Evolutionary conservation across 2,329 filamentous ascomycete genomes (phyloP), one percentile per base, ranked within the genome.

Genomic region (Aspergillus thermomutatus): DNA sequence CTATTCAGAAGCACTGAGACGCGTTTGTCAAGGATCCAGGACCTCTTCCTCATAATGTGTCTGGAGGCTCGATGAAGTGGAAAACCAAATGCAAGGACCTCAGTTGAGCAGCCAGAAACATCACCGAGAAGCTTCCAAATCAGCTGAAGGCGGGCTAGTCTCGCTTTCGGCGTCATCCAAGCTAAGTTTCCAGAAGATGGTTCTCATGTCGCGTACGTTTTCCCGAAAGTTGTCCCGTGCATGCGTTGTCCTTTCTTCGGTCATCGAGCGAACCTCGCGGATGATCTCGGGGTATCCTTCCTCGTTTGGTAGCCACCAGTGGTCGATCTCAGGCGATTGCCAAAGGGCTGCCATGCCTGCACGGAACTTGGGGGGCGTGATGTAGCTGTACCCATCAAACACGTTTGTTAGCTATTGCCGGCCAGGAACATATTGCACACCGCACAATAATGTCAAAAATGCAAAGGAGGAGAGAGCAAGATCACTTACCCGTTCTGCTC

Each of bases 221-320:
- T 90, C 86, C 6, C 78, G 77, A 51, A 78, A 73, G 57, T 79
- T 71, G 61, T 83, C 78, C 53, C 75, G 76, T 1, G 80, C 78
- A 41, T 75, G 83, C 21, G 79, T 84, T 7, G 83, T 89, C 49
- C 91, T 84, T 62, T 94, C 90, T 64, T 90, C 87, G 27, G 92
- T 90, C 74, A 96, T 92, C 45, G 85, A 83, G 21, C 92, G 88
- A 59, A 96, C 87, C 53, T 84, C 88, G 52, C 87, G 87, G 53
- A 97, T 81, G 45, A 95, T 84, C 0, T 84, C 83, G 10, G 84
- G 87, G 66, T 89, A 89, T 1, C 84, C 86, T 76, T 93, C 89
- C 60, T 91, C 85, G 70, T 94, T 83, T 2, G 92, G 90, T 2
- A 97, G 82, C 94, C 94, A 99, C 91, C 92, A 97, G 56, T 87